Evolutionary conservation across 1,284 basidiomycete species (phyloP), one percentile per base, ranked within the genome.

Genomic region (Ganoderma sp.): DNA sequence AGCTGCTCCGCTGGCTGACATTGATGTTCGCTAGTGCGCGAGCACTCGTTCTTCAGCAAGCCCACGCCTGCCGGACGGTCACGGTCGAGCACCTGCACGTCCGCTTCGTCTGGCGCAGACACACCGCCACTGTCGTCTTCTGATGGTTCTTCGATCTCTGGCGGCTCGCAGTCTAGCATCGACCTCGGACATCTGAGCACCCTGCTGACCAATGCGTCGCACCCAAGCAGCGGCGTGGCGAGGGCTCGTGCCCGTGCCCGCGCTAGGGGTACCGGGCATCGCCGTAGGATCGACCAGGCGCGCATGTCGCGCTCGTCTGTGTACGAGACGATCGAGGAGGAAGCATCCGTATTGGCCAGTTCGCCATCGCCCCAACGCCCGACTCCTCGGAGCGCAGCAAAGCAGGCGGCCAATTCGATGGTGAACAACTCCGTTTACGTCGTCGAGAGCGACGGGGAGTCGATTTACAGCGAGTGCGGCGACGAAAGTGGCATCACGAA

Each of bases 261-360:
- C 22, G 83, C 87, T 45, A 84, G 85, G 19, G 89, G 90, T 1
- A 84, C 86, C 56, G 89, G 90, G 8, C 91, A 92, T 76, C 88
- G 88, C 61, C 88, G 89, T 62, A 86, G 90, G 3, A 84, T 87
- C 61, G 92, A 91, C 14, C 84, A 88, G 65, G 84, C 85, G 57
- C 86, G 85, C 32, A 84, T 84, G 15, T 90, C 90, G 12, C 83
- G 89, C 3, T 82, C 87, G 0, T 93, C 92, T 0, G 84, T 92
- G 0, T 93, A 92, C 69, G 91, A 93, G 75, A 93, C 90, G 0
- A 94, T 94, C 65, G 84, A 91, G 63, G 91, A 94, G 71, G 92
- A 94, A 71, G 77, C 83, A 8, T 82, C 83, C 1, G 77, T 77
- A 0, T 58, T 73, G 5, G 74, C 74, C 3, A 81, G 79, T 61